Conservation (phyloP, 2,329 filamentous ascomycete genomes). For the Madurella mycetomatis region DNA sequence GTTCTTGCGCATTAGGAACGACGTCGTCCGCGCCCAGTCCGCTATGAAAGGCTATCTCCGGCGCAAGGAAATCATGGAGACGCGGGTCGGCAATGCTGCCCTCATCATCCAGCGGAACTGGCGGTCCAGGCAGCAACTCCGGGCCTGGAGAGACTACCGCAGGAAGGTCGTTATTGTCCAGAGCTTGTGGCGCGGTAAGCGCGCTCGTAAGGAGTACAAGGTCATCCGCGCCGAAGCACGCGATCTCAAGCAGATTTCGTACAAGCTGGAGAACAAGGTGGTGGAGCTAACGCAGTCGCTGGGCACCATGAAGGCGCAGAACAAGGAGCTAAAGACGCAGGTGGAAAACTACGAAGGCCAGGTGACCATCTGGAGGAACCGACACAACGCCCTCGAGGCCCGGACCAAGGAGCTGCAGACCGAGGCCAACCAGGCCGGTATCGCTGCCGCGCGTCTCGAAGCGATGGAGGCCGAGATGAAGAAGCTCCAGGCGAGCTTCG, state of each 20-base stretch:
- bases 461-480: constrained; percentile 95
- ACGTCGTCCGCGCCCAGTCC: constrained; percentile 85
- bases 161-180: constrained; percentile 86
- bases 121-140: constrained; percentile 74
- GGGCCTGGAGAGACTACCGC: constrained; percentile 81
- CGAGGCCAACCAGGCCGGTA: constrained; percentile 96
- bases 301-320: constrained; percentile 88
- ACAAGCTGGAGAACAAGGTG: constrained; percentile 99
- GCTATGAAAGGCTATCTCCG: constrained; percentile 87
- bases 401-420: constrained; percentile 90
- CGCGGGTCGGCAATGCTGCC: constrained; percentile 85
- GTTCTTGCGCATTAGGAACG: constrained; percentile 72
- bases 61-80: constrained; percentile 89
- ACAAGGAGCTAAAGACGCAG: constrained; percentile 82
- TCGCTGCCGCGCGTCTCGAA: constrained; percentile 82
- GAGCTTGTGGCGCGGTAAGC: constrained; percentile 84
- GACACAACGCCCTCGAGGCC: constrained; percentile 84
- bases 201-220: constrained; percentile 82
- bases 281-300: constrained; percentile 94
- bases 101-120: constrained; percentile 86
- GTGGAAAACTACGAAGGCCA: constrained; percentile 95
- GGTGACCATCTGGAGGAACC: constrained; percentile 91
- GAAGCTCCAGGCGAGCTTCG: constrained; percentile 81
- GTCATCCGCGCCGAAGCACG: constrained; percentile 87
- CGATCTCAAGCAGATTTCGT: constrained; percentile 98